Evolutionary conservation across 1,139 yeast genomes (phyloP).

Genomic region (Hansenula lynferdii): DNA sequence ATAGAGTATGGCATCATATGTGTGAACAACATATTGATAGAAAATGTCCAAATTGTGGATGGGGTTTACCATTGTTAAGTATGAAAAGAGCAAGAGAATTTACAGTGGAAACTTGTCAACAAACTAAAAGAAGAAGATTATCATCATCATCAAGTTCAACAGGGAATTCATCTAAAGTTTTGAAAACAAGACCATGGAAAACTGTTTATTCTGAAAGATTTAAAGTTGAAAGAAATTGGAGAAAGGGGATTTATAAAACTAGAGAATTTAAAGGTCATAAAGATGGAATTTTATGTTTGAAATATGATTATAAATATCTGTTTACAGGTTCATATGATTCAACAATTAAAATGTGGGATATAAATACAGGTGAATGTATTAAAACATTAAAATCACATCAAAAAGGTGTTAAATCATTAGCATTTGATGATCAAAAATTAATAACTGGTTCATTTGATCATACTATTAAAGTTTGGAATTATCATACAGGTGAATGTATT

Average conservation of each 20-base stretch:
- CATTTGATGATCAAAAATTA: slow-evolving; percentile 81
- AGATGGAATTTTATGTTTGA: slow-evolving; percentile 83
- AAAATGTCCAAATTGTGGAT: slow-evolving; percentile 96
- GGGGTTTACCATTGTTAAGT: slow-evolving; percentile 94
- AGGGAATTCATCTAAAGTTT: slow-evolving; percentile 14
- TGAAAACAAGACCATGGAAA: slow-evolving; percentile 84
- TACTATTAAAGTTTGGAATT: slow-evolving; percentile 94
- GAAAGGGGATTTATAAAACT: slow-evolving; percentile 67
- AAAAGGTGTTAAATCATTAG: slow-evolving; percentile 78
- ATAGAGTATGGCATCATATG: slow-evolving; percentile 96
- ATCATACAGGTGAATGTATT: slow-evolving; percentile 88
- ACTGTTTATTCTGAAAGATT: slow-evolving; percentile 88
- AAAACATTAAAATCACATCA: slow-evolving; percentile 78
- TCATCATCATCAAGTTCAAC: slow-evolving; percentile 10
- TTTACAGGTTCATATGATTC: slow-evolving; percentile 93
- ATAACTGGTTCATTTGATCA: slow-evolving; percentile 91
- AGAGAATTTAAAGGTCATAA: slow-evolving; percentile 77
- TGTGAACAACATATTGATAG: slow-evolving; percentile 97
- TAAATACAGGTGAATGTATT: slow-evolving; percentile 72
- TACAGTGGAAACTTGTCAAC: slow-evolving; percentile 3
- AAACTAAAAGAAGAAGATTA: slow-evolving; percentile 17
- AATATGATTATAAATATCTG: slow-evolving; percentile 69
- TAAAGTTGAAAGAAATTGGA: slow-evolving; percentile 91
- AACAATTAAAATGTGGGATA: slow-evolving; percentile 86
- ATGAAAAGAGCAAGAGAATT: slow-evolving; percentile 67